These are phyloP conservation scores for Grigorovia transvaalensis DNA, from an alignment of 805 yeast species.

Conservation along the genomic window DNA sequence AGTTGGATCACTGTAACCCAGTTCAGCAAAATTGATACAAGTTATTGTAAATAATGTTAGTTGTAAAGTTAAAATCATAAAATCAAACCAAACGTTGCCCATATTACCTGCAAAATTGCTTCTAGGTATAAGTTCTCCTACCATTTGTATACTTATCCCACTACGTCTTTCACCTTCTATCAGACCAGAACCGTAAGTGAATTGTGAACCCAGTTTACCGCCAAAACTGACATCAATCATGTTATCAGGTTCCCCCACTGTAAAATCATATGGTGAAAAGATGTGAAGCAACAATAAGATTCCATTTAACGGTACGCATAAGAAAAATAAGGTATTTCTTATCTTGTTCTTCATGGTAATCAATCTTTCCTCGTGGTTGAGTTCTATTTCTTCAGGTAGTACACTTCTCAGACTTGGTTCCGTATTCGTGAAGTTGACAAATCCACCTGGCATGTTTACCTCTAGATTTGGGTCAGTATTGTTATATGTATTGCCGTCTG, in stretches of 20 bases:
- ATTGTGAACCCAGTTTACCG: conserved; percentile 11
- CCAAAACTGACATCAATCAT: background rate
- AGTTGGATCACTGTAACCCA: conserved; percentile 10
- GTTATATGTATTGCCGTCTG: conserved; percentile 5
- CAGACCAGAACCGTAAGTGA: conserved; percentile 15
- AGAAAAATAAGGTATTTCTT: background rate
- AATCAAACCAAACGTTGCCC: conserved; percentile 20
- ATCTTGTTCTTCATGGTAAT: background rate
- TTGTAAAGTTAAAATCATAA: conserved; percentile 21
- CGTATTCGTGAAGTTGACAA: background rate
- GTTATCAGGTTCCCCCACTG: background rate
- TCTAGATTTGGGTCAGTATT: conserved; percentile 11
- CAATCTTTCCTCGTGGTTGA: background rate
- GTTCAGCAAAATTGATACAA: conserved; percentile 19
- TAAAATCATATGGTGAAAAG: background rate
- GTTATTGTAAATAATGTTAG: conserved; percentile 19
- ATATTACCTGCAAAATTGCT: conserved; percentile 27
- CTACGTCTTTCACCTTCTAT: conserved; percentile 29
- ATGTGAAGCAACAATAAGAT: background rate
- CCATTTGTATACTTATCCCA: conserved; percentile 32
- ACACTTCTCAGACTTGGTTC: background rate
- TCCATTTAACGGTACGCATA: background rate
- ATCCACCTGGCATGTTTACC: conserved; percentile 18
- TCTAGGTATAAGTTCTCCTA: conserved; percentile 37
- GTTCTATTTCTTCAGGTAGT: background rate